These are phyloP conservation scores for Microbotryum silenes-acaulis DNA, from an alignment of 1,284 basidiomycete species.

Conservation along the genomic window DNA sequence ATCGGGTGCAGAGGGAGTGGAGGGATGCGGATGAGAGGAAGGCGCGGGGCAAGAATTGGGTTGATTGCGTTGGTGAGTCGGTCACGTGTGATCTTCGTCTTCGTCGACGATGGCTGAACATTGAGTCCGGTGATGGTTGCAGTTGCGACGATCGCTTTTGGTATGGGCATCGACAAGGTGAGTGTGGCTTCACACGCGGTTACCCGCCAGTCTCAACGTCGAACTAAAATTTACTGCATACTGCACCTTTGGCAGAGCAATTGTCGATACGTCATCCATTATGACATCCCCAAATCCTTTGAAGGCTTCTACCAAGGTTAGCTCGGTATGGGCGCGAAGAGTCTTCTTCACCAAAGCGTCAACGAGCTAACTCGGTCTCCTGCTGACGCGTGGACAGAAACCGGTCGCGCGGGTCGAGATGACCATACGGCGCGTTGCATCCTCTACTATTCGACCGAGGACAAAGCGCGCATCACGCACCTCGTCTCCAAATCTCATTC, in stretches of 20 bases:
- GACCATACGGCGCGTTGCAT: constrained; percentile 47
- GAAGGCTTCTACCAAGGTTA: constrained; percentile 75
- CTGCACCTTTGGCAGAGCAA: background rate
- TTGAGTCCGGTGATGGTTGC: constrained; percentile 46
- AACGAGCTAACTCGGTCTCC: background rate
- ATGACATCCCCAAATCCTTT: constrained; percentile 45
- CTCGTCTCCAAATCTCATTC: constrained; percentile 3
- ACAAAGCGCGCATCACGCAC: constrained; percentile 14
- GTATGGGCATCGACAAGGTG: constrained; percentile 71
- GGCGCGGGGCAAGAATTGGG: constrained; percentile 44
- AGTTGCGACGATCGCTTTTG: constrained; percentile 68
- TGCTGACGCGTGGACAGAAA: background rate
- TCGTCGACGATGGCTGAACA: background rate
- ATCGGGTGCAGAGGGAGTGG: constrained; percentile 59
- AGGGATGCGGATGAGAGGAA: constrained; percentile 48
- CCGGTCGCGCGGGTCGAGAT: constrained; percentile 74
- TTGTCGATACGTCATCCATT: constrained; percentile 62
- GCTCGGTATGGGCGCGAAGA: constrained; percentile 3
- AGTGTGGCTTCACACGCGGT: constrained; percentile 48
- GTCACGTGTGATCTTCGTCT: constrained; percentile 35
- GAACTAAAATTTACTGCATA: background rate
- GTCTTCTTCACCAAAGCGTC: background rate
- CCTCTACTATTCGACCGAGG: constrained; percentile 26
- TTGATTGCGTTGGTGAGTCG: constrained; percentile 41
- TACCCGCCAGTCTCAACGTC: background rate